Percentiles rank a stretch among this genome's conserved stretches.
Conservation (phyloP, 257 asterid species). For the Petunia axillaris region DNA sequence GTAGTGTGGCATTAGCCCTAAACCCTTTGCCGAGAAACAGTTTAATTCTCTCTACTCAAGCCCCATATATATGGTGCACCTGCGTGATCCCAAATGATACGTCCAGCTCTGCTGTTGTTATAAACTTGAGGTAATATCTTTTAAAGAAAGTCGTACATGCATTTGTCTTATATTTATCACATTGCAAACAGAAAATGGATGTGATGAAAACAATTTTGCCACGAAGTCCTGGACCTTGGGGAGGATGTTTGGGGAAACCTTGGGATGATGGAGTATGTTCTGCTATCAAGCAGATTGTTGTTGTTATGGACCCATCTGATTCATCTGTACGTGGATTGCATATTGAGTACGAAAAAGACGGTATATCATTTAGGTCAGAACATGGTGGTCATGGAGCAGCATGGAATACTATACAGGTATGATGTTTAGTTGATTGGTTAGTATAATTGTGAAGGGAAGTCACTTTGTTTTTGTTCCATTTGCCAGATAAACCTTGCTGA, state of each 20-base stretch:
- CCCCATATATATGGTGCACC: too few species aligned
- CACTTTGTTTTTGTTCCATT: too few species aligned
- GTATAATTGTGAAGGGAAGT: neutral
- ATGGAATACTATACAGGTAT: neutral
- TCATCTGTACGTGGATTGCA: conserved; percentile 6
- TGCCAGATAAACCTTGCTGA: too few species aligned
- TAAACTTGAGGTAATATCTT: too few species aligned
- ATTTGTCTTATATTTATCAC: too few species aligned
- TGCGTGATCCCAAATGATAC: too few species aligned
- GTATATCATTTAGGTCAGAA: neutral
- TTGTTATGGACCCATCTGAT: neutral
- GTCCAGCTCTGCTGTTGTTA: too few species aligned
- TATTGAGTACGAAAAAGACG: conserved; percentile 26
- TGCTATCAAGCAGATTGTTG: conserved; percentile 12
- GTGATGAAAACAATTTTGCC: conserved; percentile 25
- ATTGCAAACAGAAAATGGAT: conserved; percentile 3
- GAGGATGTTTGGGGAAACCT: conserved; percentile 25
- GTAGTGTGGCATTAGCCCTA: too few species aligned
- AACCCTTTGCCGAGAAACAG: too few species aligned
- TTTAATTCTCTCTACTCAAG: too few species aligned
- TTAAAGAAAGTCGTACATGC: too few species aligned
- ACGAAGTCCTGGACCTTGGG: conserved; percentile 30
- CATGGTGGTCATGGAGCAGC: conserved; percentile 8
- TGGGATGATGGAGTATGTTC: conserved; percentile 37
- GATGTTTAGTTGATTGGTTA: neutral